These are phyloP conservation scores for Diaporthe aspalathi DNA, from an alignment of 2,329 filamentous ascomycete species.

Conservation along the genomic window DNA sequence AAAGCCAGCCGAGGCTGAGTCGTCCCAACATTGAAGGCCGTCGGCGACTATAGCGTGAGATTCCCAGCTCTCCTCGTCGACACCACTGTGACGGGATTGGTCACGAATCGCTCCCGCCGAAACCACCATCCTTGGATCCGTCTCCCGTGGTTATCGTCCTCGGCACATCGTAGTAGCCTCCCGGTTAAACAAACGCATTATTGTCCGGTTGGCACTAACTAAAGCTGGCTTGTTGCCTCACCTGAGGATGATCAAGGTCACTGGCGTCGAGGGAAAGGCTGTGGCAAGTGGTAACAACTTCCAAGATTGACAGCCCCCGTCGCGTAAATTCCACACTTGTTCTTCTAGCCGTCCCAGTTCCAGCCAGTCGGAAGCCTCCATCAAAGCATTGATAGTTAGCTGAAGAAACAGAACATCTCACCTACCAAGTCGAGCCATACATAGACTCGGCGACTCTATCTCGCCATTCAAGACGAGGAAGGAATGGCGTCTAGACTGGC, in stretches of 20 bases:
- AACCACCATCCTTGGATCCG: constrained; percentile 1
- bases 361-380: constrained; percentile 20
- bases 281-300: neutral
- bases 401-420: neutral
- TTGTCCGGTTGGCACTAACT: neutral
- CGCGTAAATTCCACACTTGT: neutral
- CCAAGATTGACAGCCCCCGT: neutral
- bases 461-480: neutral
- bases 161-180: neutral
- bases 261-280: neutral
- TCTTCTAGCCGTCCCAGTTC: neutral
- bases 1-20: neutral
- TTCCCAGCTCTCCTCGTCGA: neutral
- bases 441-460: neutral
- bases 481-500: neutral
- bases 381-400: neutral
- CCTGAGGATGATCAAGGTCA: neutral
- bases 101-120: neutral
- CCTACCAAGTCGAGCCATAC: neutral
- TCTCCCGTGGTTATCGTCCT: neutral
- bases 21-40: neutral
- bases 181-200: constrained; percentile 6
- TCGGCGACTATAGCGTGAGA: constrained; percentile 5
- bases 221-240: neutral
- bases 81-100: neutral